These are phyloP conservation scores for Amanita pseudoporphyria DNA, from an alignment of 768 basidiomycete genomes.

Conservation along the genomic window DNA sequence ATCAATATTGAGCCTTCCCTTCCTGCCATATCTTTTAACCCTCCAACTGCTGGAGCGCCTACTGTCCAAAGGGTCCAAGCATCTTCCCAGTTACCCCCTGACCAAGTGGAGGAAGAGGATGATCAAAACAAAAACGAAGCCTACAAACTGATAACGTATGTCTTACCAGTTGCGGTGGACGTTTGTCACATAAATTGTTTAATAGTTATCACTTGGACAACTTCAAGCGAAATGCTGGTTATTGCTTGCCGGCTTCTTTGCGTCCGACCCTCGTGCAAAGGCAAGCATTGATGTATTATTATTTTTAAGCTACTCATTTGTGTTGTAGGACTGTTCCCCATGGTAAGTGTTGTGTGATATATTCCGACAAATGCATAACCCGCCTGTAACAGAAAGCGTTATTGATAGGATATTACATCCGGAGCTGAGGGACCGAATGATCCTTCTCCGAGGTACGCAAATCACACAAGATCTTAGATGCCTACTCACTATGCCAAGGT, in stretches of 20 bases:
- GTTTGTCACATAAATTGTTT: not conserved
- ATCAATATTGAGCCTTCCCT: slow-evolving; percentile 48
- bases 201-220: slow-evolving; percentile 86
- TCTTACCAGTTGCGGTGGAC: slow-evolving; percentile 7
- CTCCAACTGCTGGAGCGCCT: slow-evolving; percentile 18
- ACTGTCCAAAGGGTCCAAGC: slow-evolving; percentile 23
- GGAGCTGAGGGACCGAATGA: slow-evolving; percentile 85
- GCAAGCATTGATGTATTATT: slow-evolving; percentile 22
- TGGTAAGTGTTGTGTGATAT: slow-evolving; percentile 32
- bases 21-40: slow-evolving; percentile 38
- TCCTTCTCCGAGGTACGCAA: slow-evolving; percentile 66
- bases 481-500: slow-evolving; percentile 28
- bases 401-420: slow-evolving; percentile 88
- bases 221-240: slow-evolving; percentile 74
- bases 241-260: slow-evolving; percentile 82
- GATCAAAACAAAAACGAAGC: slow-evolving; percentile 75
- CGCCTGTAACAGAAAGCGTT: slow-evolving; percentile 54
- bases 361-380: slow-evolving; percentile 7
- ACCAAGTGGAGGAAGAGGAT: slow-evolving; percentile 49
- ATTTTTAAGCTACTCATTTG: slow-evolving; percentile 8
- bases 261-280: slow-evolving; percentile 85
- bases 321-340: slow-evolving; percentile 67
- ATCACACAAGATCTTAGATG: not conserved
- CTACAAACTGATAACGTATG: slow-evolving; percentile 72
- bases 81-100: slow-evolving; percentile 21